phyloP scores from a whole-genome alignment of 345 rosid genomes.

The Hevea brasiliensis region DNA sequence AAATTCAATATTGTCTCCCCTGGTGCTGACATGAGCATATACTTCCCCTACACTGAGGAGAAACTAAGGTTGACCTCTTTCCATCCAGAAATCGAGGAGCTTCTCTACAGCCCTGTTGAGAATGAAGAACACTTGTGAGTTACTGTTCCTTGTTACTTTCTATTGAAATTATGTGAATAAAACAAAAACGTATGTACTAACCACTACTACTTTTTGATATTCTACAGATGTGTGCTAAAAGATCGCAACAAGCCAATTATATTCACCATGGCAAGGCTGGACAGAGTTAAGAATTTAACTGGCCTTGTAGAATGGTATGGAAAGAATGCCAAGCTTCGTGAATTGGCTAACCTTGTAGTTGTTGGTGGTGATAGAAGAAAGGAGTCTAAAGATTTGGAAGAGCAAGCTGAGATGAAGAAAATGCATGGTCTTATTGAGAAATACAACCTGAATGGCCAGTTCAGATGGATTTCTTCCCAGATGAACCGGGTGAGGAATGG shows the following conservation, averaged over 20 bases:
- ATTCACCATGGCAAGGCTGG: slow-evolving; percentile 91
- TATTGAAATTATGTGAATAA: neutral
- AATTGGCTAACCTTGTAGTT: slow-evolving; percentile 73
- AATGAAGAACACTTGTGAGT: slow-evolving; percentile 73
- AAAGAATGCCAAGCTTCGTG: slow-evolving; percentile 63
- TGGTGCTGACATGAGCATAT: slow-evolving; percentile 75
- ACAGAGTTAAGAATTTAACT: slow-evolving; percentile 81
- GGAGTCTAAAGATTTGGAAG: slow-evolving; percentile 86
- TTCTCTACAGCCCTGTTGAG: slow-evolving; percentile 69
- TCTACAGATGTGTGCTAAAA: slow-evolving; percentile 66
- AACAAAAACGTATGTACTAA: too few relatives aligned
- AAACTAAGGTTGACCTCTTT: slow-evolving; percentile 54
- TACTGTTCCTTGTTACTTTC: neutral
- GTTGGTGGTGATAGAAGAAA: slow-evolving; percentile 91
- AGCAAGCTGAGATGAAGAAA: slow-evolving; percentile 89
- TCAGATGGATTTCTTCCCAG: slow-evolving; percentile 88
- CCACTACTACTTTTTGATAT: neutral
- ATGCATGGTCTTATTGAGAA: slow-evolving; percentile 60
- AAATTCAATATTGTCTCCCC: slow-evolving; percentile 93
- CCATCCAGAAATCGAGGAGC: slow-evolving; percentile 69
- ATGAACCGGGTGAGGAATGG: slow-evolving; percentile 87
- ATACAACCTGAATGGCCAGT: slow-evolving; percentile 71
- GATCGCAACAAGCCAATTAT: slow-evolving; percentile 78
- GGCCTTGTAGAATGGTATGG: slow-evolving; percentile 97
- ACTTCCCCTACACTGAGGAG: slow-evolving; percentile 66